Conservation (phyloP, 495 filamentous ascomycete genomes). For the Penicillium diatomitis region DNA sequence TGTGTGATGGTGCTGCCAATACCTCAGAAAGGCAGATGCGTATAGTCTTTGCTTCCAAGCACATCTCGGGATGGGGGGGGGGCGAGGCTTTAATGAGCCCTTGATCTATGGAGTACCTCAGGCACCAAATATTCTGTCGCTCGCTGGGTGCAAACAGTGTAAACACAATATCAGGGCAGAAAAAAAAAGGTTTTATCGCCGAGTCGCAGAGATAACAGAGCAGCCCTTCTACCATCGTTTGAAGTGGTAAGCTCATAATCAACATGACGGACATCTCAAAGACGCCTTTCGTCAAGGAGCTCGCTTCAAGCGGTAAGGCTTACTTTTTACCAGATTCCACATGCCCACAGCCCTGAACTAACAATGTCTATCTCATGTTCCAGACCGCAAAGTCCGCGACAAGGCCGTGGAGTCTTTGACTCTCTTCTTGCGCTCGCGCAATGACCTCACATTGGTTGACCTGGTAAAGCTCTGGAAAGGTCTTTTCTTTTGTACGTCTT, state of each 20-base stretch:
- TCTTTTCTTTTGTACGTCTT: conserved; percentile 71
- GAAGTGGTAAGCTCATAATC: neutral
- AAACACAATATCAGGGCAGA: conserved; percentile 20
- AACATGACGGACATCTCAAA: conserved; percentile 45
- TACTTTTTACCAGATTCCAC: neutral
- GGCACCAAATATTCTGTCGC: conserved; percentile 1
- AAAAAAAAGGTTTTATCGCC: conserved; percentile 31
- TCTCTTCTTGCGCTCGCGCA: conserved; percentile 62
- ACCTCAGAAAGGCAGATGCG: too few species aligned
- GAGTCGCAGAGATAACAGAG: conserved; percentile 4
- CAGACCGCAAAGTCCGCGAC: conserved; percentile 76
- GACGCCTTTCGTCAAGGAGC: conserved; percentile 64
- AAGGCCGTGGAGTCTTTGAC: conserved; percentile 70
- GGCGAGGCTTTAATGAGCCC: too few species aligned
- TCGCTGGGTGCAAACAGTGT: conserved; percentile 23
- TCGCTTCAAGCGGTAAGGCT: conserved; percentile 62
- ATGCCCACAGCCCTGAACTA: neutral
- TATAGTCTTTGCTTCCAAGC: too few species aligned
- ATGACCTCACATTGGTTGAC: conserved; percentile 62
- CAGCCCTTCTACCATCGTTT: neutral
- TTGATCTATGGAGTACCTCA: conserved; percentile 6
- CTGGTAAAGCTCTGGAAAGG: conserved; percentile 93
- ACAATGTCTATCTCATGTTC: neutral
- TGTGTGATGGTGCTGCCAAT: too few species aligned
- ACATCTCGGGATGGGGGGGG: too few species aligned